Conservation (phyloP, 1,284 basidiomycete genomes). For the Somion occarium region DNA sequence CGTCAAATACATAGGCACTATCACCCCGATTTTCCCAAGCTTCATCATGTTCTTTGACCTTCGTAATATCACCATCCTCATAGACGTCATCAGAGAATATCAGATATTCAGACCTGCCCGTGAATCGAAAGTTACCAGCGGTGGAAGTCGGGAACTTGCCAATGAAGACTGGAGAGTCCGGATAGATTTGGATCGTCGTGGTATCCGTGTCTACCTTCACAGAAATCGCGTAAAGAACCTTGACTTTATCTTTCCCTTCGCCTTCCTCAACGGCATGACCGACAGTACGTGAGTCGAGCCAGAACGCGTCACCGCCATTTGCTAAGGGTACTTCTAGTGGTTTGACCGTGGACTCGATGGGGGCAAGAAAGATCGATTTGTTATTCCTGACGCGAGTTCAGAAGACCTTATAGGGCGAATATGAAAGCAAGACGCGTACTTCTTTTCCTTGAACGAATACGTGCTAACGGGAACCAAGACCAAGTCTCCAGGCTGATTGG, state of each 20-base stretch:
- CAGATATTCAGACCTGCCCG: constrained; percentile 41
- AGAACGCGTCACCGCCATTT: constrained; percentile 69
- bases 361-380: constrained; percentile 60
- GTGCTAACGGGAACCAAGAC: constrained; percentile 65
- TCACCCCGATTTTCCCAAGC: constrained; percentile 69
- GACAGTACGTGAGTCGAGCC: constrained; percentile 66
- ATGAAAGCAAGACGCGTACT: constrained; percentile 41
- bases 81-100: constrained; percentile 81
- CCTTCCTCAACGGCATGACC: constrained; percentile 56
- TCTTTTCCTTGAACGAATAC: constrained; percentile 64
- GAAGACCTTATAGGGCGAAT: background rate
- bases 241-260: constrained; percentile 40
- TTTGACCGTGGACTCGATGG: constrained; percentile 44
- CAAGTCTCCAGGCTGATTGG: constrained; percentile 62
- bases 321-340: constrained; percentile 51
- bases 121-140: constrained; percentile 68
- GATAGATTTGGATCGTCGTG: constrained; percentile 22
- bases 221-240: constrained; percentile 56
- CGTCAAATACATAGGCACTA: constrained; percentile 76
- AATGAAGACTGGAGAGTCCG: constrained; percentile 27
- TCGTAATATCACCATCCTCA: constrained; percentile 63
- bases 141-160: constrained; percentile 60
- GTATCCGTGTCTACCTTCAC: constrained; percentile 26
- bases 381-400: constrained; percentile 45
- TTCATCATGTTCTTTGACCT: constrained; percentile 64